Base-by-base conservation (phyloP, 2,329 filamentous ascomycete genomes). In the Didymella pinodella region DNA sequence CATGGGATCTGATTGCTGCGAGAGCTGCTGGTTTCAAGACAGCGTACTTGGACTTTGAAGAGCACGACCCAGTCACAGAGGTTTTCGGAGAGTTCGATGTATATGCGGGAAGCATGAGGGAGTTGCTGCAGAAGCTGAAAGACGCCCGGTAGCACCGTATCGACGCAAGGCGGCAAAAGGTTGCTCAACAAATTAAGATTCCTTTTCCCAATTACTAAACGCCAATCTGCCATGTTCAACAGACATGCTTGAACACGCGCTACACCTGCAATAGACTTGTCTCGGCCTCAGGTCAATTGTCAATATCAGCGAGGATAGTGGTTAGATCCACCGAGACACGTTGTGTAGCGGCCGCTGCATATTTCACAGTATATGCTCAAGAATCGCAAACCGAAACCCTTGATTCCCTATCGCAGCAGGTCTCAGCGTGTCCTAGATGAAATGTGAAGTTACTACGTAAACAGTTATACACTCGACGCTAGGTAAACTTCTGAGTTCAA, bases 81-180 rank as follows among this genome's bases (percentile, higher is more conserved):
- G 53, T 69, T 3, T 69, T 69, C 61, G 68, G 68, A 0, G 49
- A 66, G 45, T 71, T 71, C 45, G 67, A 71, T 50, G 4, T 71
- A n/a, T 71, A 71, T 54, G 68, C 64, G 4, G 44, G 54, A 12
- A 66, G 65, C 49, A 71, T 71, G 68, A 49, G 48, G 12, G 63
- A 68, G 10, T 36, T 71, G 16, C 43, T 69, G 41, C 46, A 38
- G n/a, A 69, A 69, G 49, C 26, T 71, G 41, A 67, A 64, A 52
- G 32, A 62, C 14, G 43, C 31, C 1, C 22, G n/a, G 16, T 59
- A 44, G 14, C 20, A 14, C 11, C 12, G 5, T 2, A 14, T 41
- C 36, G 20, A 20, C 18, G 7, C n/a, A 20, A 5, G n/a, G 32
- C 32, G 7, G 14, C 32, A 36, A 7, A n/a, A n/a, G 14, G 4